Base-by-base conservation (phyloP, 768 basidiomycete genomes). In the Holtermanniella nyarrowii region DNA sequence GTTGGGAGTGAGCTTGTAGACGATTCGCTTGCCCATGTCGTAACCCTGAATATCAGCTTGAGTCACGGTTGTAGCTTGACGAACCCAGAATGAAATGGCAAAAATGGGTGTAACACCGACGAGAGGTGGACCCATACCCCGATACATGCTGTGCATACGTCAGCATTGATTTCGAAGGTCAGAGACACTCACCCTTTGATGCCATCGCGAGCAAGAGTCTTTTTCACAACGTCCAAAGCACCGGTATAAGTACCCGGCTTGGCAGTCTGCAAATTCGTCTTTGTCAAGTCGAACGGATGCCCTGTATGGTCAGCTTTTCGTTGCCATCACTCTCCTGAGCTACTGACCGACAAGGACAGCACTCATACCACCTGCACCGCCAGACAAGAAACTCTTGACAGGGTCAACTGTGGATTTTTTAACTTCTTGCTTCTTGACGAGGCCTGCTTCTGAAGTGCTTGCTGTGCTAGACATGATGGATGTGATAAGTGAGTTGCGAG, bases 41-140 rank as follows among this genome's bases (percentile, higher is more conserved):
- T 97, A 99, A 5, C 86, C 89, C 91, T 93, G 56, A 25, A 22
- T 12, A n/a, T 45, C 12, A 26, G 37, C 16, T n/a, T 24, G 26
- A 14, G 37, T 26, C 14, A 42, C 16, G 26, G 25, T 20, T 20
- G 18, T n/a, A 40, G 12, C 5, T 21, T 20, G n/a, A 59, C 78
- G 52, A 71, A 90, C 91, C 91, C 91, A 96, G 77, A 99, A 97
- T 3, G 89, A 93, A 25, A 97, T 76, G 3, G 95, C 95, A 63
- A 99, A 99, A 65, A 96, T 97, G 26, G 95, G 95, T 3, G 95
- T 97, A 24, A 99, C 88, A 24, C 93, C 89, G 25, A 95, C 75
- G 52, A 96, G 73, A 42, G 91, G 91, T 26, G 91, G 90, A 3
- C 91, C 85, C 74, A 96, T 88, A 27, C 72, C 72, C 49, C 72